Evolutionary conservation across 116 monocot genomes (phyloP).

Genomic region (Papilionanthe hybrid): DNA sequence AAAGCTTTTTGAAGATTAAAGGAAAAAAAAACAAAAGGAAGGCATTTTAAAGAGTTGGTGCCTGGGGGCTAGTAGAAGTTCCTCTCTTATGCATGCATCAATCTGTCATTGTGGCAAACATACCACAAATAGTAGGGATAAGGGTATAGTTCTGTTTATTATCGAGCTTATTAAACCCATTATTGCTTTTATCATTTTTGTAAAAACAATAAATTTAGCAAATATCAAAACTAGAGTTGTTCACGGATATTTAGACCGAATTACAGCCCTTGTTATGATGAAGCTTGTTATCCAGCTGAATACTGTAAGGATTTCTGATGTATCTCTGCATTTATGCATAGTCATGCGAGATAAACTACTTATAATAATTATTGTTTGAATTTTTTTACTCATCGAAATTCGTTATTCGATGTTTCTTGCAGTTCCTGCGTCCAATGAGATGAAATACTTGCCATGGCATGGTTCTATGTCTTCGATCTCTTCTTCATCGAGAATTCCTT

Average conservation of each 20-base stretch:
- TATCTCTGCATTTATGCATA: neutral
- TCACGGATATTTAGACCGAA: neutral
- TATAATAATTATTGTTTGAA: neutral
- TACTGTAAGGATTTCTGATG: neutral
- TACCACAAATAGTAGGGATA: no score
- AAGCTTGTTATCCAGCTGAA: neutral
- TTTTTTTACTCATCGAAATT: neutral
- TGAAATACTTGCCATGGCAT: constrained; percentile 79
- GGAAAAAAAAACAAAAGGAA: no score
- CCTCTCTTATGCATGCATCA: no score
- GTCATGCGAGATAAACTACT: neutral
- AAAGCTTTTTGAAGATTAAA: no score
- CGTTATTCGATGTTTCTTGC: neutral
- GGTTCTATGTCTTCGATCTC: constrained; percentile 75
- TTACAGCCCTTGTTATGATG: neutral
- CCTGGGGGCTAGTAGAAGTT: no score
- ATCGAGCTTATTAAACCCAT: neutral
- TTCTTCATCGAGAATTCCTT: constrained; percentile 60
- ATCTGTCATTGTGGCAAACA: no score
- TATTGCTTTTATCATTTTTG: neutral
- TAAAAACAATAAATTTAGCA: neutral
- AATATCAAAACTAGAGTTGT: neutral
- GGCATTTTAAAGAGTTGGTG: no score
- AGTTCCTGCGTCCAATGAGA: constrained; percentile 48
- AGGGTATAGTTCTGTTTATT: neutral